Evolutionary conservation across 2,329 filamentous ascomycete species (phyloP), one percentile per base, ranked within the genome.

Genomic region (Coleophoma cylindrospora): DNA sequence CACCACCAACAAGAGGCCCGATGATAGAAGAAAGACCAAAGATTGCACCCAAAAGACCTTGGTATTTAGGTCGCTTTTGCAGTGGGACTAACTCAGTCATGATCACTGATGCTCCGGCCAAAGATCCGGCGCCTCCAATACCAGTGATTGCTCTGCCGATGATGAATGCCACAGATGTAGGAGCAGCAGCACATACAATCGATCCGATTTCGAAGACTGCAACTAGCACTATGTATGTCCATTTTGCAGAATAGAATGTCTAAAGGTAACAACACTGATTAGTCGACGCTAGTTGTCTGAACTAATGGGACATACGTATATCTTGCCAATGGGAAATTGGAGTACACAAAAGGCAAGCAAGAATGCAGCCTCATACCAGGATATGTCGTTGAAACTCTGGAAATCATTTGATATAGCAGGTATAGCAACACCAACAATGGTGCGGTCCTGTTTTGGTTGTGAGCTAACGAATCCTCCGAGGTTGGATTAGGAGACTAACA

Each of bases 131-230:
- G 11, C 70, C 72, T 1, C 74, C 75, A 0, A 74, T 51, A 0
- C 76, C 76, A 54, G 79, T 75, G 4, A 79, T 52, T 5, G 72
- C 74, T 3, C 76, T 65, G 0, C 69, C 74, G 1, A 63, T 68
- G 44, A 79, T 70, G 17, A 79, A 60, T 63, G 66, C 69, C 19
- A 52, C 54, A 61, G 79, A 70, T 22, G 64, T 63, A 32, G 65
- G 58, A 5, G 71, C 70, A 3, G 73, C 52, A 1, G 71, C 76
- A 49, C 71, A 72, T 1, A 79, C 47, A 27, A 78, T 53, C 37
- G 70, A 74, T 0, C 75, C 75, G 2, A 66, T 54, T 58, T 76
- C 74, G 61, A 80, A 80, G 13, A 77, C 62, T 32, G 58, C 66
- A 9, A 73, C 68, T 2, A 74, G 68, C 1, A 66, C 56, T n/a